Base-by-base conservation (phyloP, 805 yeast species). In the Kodamaea neixiangensis region DNA sequence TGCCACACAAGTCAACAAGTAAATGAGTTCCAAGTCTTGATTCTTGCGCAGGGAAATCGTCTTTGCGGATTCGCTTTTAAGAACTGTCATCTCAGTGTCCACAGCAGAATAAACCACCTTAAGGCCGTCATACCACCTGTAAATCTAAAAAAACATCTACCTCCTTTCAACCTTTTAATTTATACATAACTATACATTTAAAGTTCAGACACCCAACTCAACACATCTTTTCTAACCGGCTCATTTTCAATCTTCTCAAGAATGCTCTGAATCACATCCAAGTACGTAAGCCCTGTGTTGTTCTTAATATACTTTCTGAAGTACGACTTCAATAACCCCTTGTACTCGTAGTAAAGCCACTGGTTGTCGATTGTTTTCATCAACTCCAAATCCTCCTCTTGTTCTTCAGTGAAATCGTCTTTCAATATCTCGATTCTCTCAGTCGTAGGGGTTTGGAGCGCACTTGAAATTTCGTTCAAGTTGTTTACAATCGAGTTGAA, bases 291-390 rank as follows among this genome's bases (percentile, higher is more conserved):
- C 0, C 43, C 41, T 7, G 50, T 21, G 15, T 55, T 52, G 41
- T 56, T 56, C 44, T 53, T 51, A 44, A 61, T 49, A 33, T 48
- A 71, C 54, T 64, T 65, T 57, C 77, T 62, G 38, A 68, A 61
- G 55, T 70, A 72, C 9, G 70, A 59, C 54, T 74, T 74, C 57
- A 73, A 64, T 54, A 74, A 65, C 0, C 78, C 77, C 46, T 65
- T 57, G 59, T 74, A 74, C 49, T 74, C 78, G 55, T 65, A 74
- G 54, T 65, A 70, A 35, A 73, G 59, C 79, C 79, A 74, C 50
- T 73, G 75, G 25, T 55, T 50, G 56, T 74, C 77, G 33, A 66
- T 62, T 20, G 56, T 63, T 2, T 38, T 21, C 61, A 64, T 59
- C 20, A 61, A 44, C n/a, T 60, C 66, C 14, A 31, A 6, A 48